Percentiles rank a stretch among this genome's conserved stretches.
Evolutionary conservation across 2,329 filamentous ascomycete genomes (phyloP).

Genomic region (Colletotrichum lindemuthianum): DNA sequence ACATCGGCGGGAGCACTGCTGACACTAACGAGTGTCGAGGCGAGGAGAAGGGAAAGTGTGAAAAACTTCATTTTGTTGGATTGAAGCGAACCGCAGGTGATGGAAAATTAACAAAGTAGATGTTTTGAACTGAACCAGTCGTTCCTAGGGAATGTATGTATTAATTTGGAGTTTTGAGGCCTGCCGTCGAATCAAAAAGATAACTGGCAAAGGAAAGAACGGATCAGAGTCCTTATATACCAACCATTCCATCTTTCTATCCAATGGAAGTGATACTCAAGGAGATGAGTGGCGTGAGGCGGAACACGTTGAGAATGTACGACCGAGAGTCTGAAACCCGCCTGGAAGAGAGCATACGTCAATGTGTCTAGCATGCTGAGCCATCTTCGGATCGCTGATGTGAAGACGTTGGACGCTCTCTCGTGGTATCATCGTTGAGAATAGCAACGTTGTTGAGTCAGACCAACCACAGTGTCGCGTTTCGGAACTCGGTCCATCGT

Average conservation of each 20-base stretch:
- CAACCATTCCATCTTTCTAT: constrained; percentile 1
- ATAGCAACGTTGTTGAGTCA: constrained; percentile 29
- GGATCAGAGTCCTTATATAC: constrained; percentile 21
- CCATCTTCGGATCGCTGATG: constrained; percentile 4
- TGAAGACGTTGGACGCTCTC: constrained; percentile 3
- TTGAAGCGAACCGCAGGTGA: constrained; percentile 26
- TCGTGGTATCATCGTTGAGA: constrained; percentile 15
- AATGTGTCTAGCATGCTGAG: constrained; percentile 25
- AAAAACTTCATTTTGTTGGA: constrained; percentile 34
- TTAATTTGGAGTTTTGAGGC: constrained; percentile 28
- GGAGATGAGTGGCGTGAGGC: constrained; percentile 19
- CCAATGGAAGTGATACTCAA: constrained; percentile 4
- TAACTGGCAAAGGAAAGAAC: not conserved
- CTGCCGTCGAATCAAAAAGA: constrained; percentile 22
- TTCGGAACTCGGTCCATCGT: constrained; percentile 32
- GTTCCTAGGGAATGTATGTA: constrained; percentile 26
- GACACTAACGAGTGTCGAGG: constrained; percentile 34
- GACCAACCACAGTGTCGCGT: constrained; percentile 17
- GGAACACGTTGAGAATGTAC: constrained; percentile 23
- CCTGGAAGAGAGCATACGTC: constrained; percentile 22
- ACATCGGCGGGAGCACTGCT: constrained; percentile 33
- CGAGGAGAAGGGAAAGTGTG: constrained; percentile 26
- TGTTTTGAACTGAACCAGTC: constrained; percentile 11
- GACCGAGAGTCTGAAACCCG: constrained; percentile 29
- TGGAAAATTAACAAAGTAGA: not conserved